phyloP scores from a whole-genome alignment of 2,329 filamentous ascomycete genomes.

The Exophiala lecanii-corni region DNA sequence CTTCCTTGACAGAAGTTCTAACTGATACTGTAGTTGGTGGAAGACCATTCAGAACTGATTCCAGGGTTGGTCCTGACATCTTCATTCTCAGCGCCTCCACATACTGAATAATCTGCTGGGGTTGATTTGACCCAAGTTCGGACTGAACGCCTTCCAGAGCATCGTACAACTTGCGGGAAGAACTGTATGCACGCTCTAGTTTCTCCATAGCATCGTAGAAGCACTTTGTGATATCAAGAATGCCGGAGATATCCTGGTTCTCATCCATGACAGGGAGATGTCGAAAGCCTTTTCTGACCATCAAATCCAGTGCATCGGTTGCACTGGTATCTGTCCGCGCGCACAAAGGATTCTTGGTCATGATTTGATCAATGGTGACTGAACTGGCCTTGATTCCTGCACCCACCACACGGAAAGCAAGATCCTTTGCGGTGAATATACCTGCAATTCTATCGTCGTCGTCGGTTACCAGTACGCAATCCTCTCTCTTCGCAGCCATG shows the following conservation, averaged over 20 bases:
- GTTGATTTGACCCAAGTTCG: slow-evolving; percentile 89
- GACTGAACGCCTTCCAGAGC: slow-evolving; percentile 96
- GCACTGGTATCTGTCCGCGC: slow-evolving; percentile 96
- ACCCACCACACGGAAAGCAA: slow-evolving; percentile 94
- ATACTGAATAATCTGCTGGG: slow-evolving; percentile 98
- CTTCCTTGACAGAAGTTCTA: slow-evolving; percentile 91
- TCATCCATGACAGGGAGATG: slow-evolving; percentile 99
- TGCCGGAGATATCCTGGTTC: slow-evolving; percentile 97
- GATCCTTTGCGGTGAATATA: slow-evolving; percentile 98
- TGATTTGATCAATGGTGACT: slow-evolving; percentile 94
- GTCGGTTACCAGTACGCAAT: slow-evolving; percentile 95
- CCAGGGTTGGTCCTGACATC: slow-evolving; percentile 96
- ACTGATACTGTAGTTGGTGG: slow-evolving; percentile 94
- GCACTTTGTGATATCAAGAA: slow-evolving; percentile 97
- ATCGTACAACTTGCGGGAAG: slow-evolving; percentile 96
- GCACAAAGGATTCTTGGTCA: slow-evolving; percentile 99
- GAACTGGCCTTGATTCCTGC: slow-evolving; percentile 81
- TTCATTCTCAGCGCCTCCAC: slow-evolving; percentile 91
- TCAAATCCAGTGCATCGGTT: slow-evolving; percentile 92
- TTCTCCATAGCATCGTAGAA: slow-evolving; percentile 99
- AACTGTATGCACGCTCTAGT: slow-evolving; percentile 92
- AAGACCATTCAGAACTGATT: slow-evolving; percentile 86
- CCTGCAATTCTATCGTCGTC: slow-evolving; percentile 96
- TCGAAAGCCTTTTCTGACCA: slow-evolving; percentile 97
- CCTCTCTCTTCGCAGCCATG: slow-evolving; percentile 98